phyloP scores from a whole-genome alignment of 1,139 yeast species.

The Hansenula lynferdii region DNA sequence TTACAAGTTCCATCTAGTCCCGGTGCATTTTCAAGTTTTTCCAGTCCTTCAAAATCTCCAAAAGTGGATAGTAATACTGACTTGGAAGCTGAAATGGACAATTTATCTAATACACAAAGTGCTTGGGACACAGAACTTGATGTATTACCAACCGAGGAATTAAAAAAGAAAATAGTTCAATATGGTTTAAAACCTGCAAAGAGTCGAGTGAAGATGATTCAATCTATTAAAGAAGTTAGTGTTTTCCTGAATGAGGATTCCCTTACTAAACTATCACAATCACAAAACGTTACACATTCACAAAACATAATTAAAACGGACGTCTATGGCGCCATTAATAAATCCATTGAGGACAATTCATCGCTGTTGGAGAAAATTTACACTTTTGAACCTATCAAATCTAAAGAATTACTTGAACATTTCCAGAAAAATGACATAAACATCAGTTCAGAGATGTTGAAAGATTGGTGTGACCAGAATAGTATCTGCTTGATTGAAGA shows the following conservation, averaged over 20 bases:
- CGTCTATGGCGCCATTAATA: constrained; percentile 21
- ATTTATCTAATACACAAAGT: too few species aligned
- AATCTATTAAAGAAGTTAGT: constrained; percentile 22
- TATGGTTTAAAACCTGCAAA: constrained; percentile 34
- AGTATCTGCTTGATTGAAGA: constrained; percentile 18
- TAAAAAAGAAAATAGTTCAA: constrained; percentile 25
- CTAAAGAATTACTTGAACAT: constrained; percentile 20
- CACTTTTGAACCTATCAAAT: constrained; percentile 31
- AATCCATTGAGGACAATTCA: constrained; percentile 20
- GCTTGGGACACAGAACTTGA: constrained; percentile 11
- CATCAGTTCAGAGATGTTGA: constrained; percentile 10
- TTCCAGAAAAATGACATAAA: constrained; percentile 6
- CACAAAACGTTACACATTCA: constrained; percentile 13
- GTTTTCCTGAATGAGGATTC: constrained; percentile 16
- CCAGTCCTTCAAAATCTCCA: constrained; percentile 6
- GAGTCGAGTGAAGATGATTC: constrained; percentile 29
- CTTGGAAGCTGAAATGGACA: too few species aligned
- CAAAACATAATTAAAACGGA: constrained; percentile 17
- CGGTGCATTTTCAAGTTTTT: background rate
- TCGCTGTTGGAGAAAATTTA: constrained; percentile 25
- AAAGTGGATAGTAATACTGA: too few species aligned
- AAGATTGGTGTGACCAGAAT: constrained; percentile 22
- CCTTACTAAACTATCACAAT: constrained; percentile 11
- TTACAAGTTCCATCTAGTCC: constrained; percentile 22
- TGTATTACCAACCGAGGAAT: constrained; percentile 24